Evolutionary conservation across 108 stramenopile genomes (phyloP), one percentile per base, ranked within the genome.

Genomic region (Fragilariopsis cylindrus): DNA sequence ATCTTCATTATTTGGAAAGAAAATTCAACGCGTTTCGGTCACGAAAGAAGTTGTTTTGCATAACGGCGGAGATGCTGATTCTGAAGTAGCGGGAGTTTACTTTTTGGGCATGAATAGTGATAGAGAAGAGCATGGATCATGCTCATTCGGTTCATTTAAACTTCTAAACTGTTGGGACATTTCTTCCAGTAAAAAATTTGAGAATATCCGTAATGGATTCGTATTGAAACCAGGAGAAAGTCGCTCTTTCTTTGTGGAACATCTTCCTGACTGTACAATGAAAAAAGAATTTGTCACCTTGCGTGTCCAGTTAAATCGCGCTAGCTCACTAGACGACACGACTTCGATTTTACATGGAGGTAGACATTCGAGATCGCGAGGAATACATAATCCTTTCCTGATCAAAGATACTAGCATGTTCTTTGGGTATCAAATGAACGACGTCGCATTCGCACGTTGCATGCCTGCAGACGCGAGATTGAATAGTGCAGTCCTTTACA

Each of bases 161-260:
- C 69, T 89, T 47, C 64, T 76, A 2, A 78, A 86, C 46, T 89
- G 88, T 53, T 79, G 74, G 74, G 74, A 71, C 19, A 56, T 70
- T 50, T 50, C 21, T 42, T 58, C 19, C 70, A 70, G 3, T 47
- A 78, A n/a, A 39, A 48, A 30, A 79, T 21, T 44, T 39, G 65
- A 60, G 5, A 80, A 78, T 48, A 56, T 84, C 30, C 63, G 73
- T 41, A 42, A 81, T 39, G 74, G 84, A 39, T 91, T 88, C 70
- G 75, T 65, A 19, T 76, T 93, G 44, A 40, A 65, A 41, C 89
- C 92, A n/a, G 89, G 87, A 7, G 75, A 87, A 69, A 91, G 82
- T 50, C 72, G 60, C 12, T 80, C 85, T 4, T 73, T 93, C 44
- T 90, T 80, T 63, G 70, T 93, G 50, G 78, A 90, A 65, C 85